These are phyloP conservation scores for Neonectria hederae DNA, from an alignment of 2,329 filamentous ascomycete species.

Conservation along the genomic window DNA sequence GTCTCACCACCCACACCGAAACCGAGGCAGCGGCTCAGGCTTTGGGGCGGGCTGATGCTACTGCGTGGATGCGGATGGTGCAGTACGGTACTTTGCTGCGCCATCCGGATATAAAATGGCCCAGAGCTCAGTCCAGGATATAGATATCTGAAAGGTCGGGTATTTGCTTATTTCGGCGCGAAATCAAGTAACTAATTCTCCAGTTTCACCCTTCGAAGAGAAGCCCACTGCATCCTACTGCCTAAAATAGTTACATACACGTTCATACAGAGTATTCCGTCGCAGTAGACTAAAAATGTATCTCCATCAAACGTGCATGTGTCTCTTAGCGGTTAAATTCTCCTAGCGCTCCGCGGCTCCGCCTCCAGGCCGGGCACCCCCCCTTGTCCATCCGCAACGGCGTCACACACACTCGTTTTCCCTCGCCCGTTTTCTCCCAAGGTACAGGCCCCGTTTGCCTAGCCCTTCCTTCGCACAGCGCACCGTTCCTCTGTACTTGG, in stretches of 20 bases:
- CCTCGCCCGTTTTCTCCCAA: conserved; percentile 9
- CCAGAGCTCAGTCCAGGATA: too few relatives aligned
- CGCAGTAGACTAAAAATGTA: background rate
- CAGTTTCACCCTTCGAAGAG: too few relatives aligned
- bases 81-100: background rate
- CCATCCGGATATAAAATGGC: too few relatives aligned
- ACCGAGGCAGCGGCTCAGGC: conserved; percentile 7
- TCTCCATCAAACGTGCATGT: conserved; percentile 16
- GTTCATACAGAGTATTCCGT: background rate
- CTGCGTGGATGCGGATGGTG: background rate
- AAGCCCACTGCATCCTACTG: background rate
- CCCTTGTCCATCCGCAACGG: conserved; percentile 38
- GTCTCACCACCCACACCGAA: conserved; percentile 25
- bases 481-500: background rate
- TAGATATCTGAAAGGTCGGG: too few relatives aligned
- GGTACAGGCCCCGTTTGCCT: conserved; percentile 14
- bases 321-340: conserved; percentile 40
- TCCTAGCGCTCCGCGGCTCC: conserved; percentile 37
- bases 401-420: conserved; percentile 38
- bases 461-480: background rate
- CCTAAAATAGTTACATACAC: too few relatives aligned
- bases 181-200: background rate
- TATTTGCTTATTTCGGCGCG: background rate
- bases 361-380: conserved; percentile 27
- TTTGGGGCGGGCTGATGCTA: conserved; percentile 1